Base-by-base conservation (phyloP, 1,139 yeast species). In the Suhomyces taliae region DNA sequence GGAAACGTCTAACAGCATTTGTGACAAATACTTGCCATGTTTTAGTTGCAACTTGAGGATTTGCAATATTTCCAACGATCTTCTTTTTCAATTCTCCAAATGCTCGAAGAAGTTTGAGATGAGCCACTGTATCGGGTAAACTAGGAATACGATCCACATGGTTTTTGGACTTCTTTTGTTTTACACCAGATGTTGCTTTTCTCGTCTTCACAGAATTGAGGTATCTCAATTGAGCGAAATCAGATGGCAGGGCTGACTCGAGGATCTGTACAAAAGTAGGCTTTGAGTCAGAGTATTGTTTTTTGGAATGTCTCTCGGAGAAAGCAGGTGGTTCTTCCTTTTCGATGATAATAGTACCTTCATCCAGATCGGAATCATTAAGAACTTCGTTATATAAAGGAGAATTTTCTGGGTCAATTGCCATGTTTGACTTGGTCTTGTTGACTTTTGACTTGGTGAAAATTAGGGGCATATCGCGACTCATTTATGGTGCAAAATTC, bases 91-190 rank as follows among this genome's bases (percentile, higher is more conserved):
- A 57, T 7, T 51, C 58, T 27, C 50, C 53, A 48, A 72, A 67
- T 1, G 69, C 63, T 39, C 58, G 59, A 26, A 72, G 51, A 32
- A 72, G 57, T 55, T 64, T 69, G 45, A 72, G 58, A 53, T 70
- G 75, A 6, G 66, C 61, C 7, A 63, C 50, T 45, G 50, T 48
- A 26, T 52, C 54, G 27, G 50, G 40, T n/a, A 49, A 45, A 46
- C 46, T 36, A 6, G 52, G 56, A 29, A 47, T 44, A 19, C 46
- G 51, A 4, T 41, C 49, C 34, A 44, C 27, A 9, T 29, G 24
- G 24, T 4, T 19, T 19, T 19, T 19, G 24, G 24, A 9, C 5
- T 7, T 9, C 7, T 29, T 29, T 9, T 29, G 32, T 11, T 11
- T 29, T 11, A 9, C 9, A 4, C 32, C 6, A 29, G 32, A 11